phyloP scores from a whole-genome alignment of 305 asterid genomes.

The Nicotiana rustica region DNA sequence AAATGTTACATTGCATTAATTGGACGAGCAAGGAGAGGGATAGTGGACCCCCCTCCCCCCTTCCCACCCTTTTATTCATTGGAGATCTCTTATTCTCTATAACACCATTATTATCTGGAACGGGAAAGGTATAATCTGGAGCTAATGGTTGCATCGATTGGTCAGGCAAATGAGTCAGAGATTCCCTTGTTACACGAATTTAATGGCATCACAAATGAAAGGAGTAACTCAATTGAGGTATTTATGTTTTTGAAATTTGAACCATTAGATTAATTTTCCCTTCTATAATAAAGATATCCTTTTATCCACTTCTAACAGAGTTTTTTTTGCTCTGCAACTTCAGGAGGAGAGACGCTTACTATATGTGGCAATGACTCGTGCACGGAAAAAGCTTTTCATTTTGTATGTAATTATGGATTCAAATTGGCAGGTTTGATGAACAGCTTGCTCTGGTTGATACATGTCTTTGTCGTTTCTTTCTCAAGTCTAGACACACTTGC shows the following conservation, averaged over 20 bases:
- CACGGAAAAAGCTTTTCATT: constrained; percentile 79
- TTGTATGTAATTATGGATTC: constrained; percentile 85
- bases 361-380: constrained; percentile 99
- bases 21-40: constrained; percentile 17
- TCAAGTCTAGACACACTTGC: constrained; percentile 39
- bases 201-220: constrained; percentile 71
- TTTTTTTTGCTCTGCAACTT: constrained; percentile 1
- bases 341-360: constrained; percentile 97
- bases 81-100: not conserved
- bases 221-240: constrained; percentile 78
- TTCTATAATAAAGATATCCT: constrained; percentile 12
- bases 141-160: constrained; percentile 40
- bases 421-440: constrained; percentile 88
- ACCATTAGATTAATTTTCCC: not conserved
- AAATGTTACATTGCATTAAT: not conserved
- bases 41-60: not conserved
- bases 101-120: constrained; percentile 20
- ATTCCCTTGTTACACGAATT: constrained; percentile 90
- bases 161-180: constrained; percentile 92
- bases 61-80: constrained; percentile 14
- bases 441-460: constrained; percentile 9
- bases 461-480: constrained; percentile 32
- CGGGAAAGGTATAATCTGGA: constrained; percentile 13
- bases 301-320: not conserved
- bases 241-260: constrained; percentile 38